Evolutionary conservation across 2,329 filamentous ascomycete species (phyloP).

Genomic region (Sclerotinia spermophila): DNA sequence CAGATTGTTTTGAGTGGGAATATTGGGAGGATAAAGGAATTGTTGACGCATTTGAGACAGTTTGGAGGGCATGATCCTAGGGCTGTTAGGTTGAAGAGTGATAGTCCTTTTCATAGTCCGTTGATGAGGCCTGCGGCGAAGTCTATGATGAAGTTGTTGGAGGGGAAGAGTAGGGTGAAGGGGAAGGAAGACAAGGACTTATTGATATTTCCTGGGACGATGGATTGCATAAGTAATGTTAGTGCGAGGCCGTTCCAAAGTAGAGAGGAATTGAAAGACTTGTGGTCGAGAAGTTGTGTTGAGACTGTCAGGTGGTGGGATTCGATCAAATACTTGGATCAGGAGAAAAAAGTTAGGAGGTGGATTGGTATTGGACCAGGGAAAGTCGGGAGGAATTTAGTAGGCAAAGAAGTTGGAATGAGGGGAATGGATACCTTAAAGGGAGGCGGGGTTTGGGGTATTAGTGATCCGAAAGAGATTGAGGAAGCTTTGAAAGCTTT

Average conservation of each 20-base stretch:
- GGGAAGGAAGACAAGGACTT: conserved; percentile 58
- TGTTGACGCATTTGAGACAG: conserved; percentile 80
- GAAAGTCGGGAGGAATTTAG: conserved; percentile 87
- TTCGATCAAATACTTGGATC: conserved; percentile 83
- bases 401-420: conserved; percentile 94
- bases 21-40: conserved; percentile 74
- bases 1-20: conserved; percentile 92
- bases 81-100: conserved; percentile 79
- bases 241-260: conserved; percentile 73
- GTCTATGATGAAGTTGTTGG: conserved; percentile 67
- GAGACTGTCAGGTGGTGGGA: conserved; percentile 96
- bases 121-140: conserved; percentile 83
- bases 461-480: conserved; percentile 74
- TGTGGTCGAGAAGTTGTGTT: conserved; percentile 77
- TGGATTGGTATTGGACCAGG: conserved; percentile 94
- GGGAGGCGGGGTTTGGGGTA: conserved; percentile 89
- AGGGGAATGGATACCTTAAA: conserved; percentile 72
- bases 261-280: conserved; percentile 70
- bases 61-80: conserved; percentile 90
- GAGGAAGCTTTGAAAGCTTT: conserved; percentile 64
- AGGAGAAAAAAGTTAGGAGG: conserved; percentile 73
- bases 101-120: conserved; percentile 86
- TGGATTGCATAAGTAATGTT: conserved; percentile 85
- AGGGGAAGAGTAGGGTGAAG: conserved; percentile 51
- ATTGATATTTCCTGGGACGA: conserved; percentile 67